Evolutionary conservation across 2,329 filamentous ascomycete species (phyloP).

Genomic region (Rosellinia necatrix): DNA sequence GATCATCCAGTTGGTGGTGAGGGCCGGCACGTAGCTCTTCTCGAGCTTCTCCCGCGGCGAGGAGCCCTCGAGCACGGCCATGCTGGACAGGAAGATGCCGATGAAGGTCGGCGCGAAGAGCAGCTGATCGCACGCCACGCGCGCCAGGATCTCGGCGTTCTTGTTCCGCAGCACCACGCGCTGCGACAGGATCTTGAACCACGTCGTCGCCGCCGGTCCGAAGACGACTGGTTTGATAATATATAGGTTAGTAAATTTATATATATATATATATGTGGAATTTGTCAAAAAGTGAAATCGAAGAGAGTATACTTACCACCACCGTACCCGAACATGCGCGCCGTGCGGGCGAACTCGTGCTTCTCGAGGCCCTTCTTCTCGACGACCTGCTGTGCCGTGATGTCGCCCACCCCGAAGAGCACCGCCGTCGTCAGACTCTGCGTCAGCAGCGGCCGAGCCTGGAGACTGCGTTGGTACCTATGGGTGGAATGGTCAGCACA

Average conservation of each 20-base stretch:
- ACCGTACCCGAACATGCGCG: conserved; percentile 80
- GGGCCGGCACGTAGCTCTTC: conserved; percentile 70
- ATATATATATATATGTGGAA: too few species aligned
- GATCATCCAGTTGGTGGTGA: conserved; percentile 83
- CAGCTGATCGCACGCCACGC: conserved; percentile 79
- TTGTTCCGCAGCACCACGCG: conserved; percentile 67
- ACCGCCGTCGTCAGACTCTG: conserved; percentile 89
- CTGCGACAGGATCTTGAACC: conserved; percentile 80
- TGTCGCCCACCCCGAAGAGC: conserved; percentile 90
- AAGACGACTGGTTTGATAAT: conserved; percentile 81
- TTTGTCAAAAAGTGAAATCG: conserved; percentile 1
- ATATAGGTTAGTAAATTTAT: too few species aligned
- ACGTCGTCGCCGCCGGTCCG: conserved; percentile 83
- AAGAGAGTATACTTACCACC: conserved; percentile 59
- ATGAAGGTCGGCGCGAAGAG: conserved; percentile 86
- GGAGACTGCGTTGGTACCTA: conserved; percentile 87
- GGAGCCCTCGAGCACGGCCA: conserved; percentile 79
- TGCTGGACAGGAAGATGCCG: conserved; percentile 77
- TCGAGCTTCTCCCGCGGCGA: conserved; percentile 68
- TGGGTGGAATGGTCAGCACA: conserved; percentile 6
- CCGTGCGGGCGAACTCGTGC: conserved; percentile 75
- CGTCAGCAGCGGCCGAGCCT: conserved; percentile 82
- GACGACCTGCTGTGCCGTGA: conserved; percentile 87
- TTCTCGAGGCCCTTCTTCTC: conserved; percentile 78
- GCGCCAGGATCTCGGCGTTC: conserved; percentile 73